phyloP scores from a whole-genome alignment of 768 basidiomycete genomes.

The Inosperma sp. region DNA sequence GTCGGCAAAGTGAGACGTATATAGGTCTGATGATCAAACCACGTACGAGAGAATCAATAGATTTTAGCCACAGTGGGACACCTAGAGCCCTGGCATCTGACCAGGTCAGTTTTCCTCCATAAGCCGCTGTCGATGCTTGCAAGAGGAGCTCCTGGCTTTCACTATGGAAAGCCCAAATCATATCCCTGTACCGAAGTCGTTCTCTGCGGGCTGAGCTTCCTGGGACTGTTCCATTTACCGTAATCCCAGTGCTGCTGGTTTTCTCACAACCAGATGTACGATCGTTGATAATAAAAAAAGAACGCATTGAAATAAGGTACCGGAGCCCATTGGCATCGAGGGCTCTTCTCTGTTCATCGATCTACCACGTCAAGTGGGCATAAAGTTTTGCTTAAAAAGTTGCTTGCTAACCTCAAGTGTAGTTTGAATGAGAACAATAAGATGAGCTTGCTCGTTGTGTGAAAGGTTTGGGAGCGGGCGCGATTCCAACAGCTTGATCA shows the following conservation, averaged over 20 bases:
- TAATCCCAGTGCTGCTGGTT: conserved; percentile 44
- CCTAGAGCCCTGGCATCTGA: conserved; percentile 82
- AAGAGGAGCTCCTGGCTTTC: conserved; percentile 87
- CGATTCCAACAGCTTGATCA: conserved; percentile 63
- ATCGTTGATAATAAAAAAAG: conserved; percentile 80
- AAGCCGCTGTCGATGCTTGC: conserved; percentile 62
- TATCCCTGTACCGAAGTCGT: conserved; percentile 87
- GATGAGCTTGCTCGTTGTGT: conserved; percentile 75
- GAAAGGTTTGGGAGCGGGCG: conserved; percentile 66
- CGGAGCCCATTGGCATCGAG: conserved; percentile 90
- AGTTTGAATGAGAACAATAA: conserved; percentile 81
- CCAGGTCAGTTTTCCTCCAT: conserved; percentile 87
- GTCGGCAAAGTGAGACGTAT: conserved; percentile 7
- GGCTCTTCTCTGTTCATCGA: conserved; percentile 86
- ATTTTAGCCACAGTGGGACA: conserved; percentile 83
- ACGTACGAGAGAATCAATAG: conserved; percentile 71
- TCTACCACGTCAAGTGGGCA: conserved; percentile 39
- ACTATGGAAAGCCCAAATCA: conserved; percentile 96
- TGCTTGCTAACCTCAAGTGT: conserved; percentile 79
- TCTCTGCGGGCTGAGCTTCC: conserved; percentile 56
- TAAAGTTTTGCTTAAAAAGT: not conserved
- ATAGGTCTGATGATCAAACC: not conserved
- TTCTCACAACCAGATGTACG: conserved; percentile 36
- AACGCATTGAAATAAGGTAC: conserved; percentile 89
- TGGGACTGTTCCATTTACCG: conserved; percentile 38